phyloP scores from a whole-genome alignment of 176 grass and related monocot species.

The Alloteropsis semialata region DNA sequence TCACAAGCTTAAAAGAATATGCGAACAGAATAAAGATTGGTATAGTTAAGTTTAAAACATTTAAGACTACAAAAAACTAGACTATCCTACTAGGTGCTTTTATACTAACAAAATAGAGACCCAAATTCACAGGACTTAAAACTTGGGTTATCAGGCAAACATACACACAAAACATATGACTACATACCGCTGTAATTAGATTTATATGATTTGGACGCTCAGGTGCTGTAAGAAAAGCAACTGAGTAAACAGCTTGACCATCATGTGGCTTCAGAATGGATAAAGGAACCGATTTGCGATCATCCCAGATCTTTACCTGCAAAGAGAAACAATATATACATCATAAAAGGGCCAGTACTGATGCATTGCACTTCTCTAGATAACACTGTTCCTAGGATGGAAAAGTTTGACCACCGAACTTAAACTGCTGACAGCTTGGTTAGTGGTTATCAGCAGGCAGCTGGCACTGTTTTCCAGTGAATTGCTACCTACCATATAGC shows the following conservation, averaged over 20 bases:
- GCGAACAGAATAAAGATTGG: not conserved
- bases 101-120: not conserved
- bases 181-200: constrained; percentile 86
- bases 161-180: not conserved
- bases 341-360: not conserved
- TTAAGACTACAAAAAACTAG: constrained; percentile 22
- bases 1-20: not conserved
- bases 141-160: not conserved
- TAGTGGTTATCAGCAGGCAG: not conserved
- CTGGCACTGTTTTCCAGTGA: not conserved
- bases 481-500: not conserved
- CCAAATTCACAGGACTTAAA: not conserved
- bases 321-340: constrained; percentile 30
- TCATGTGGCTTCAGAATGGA: constrained; percentile 81
- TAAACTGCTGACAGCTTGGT: not conserved
- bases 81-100: not conserved
- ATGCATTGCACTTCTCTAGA: constrained; percentile 13
- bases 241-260: constrained; percentile 83
- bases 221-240: constrained; percentile 87
- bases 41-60: constrained; percentile 16
- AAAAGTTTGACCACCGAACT: not conserved
- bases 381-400: not conserved
- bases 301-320: constrained; percentile 99
- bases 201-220: constrained; percentile 89
- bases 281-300: constrained; percentile 64